Percentiles rank a stretch among this genome's conserved stretches.
Conservation (phyloP, 306 rosid species). For the Vachellia pachyceras region DNA sequence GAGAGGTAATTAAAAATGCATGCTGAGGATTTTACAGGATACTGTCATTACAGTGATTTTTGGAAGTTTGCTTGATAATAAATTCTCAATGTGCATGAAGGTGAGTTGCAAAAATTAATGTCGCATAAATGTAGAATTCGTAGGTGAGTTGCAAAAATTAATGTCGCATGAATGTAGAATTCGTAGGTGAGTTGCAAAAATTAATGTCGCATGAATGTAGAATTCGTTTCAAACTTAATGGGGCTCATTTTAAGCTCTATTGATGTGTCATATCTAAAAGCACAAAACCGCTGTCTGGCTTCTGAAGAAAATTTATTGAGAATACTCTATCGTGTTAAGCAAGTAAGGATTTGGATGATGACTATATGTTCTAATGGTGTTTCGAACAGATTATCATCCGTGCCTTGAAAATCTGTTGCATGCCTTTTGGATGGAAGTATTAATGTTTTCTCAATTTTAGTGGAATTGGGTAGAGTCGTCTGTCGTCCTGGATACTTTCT, state of each 20-base stretch:
- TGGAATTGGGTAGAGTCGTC: not conserved
- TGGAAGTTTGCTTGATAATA: not conserved
- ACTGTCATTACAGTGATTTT: conserved; percentile 7
- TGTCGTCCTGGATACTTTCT: not conserved
- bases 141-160: no score
- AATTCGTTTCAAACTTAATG: not conserved
- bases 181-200: not conserved
- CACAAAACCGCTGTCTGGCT: not conserved
- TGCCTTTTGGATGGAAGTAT: not conserved
- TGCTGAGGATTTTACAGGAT: conserved; percentile 19
- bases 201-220: not conserved
- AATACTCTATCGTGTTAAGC: not conserved
- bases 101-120: no score
- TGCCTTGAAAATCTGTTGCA: not conserved
- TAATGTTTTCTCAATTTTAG: not conserved
- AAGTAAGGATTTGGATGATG: not conserved
- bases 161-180: no score
- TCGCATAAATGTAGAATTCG: no score
- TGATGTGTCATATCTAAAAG: not conserved
- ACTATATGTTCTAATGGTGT: not conserved
- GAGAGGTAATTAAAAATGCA: conserved; percentile 4
- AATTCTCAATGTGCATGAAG: not conserved
- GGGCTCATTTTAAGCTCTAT: not conserved
- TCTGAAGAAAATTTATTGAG: not conserved
- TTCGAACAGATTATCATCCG: not conserved